Base-by-base conservation (phyloP, 352 stramenopile genomes). In the Phytopythium aichiense region DNA sequence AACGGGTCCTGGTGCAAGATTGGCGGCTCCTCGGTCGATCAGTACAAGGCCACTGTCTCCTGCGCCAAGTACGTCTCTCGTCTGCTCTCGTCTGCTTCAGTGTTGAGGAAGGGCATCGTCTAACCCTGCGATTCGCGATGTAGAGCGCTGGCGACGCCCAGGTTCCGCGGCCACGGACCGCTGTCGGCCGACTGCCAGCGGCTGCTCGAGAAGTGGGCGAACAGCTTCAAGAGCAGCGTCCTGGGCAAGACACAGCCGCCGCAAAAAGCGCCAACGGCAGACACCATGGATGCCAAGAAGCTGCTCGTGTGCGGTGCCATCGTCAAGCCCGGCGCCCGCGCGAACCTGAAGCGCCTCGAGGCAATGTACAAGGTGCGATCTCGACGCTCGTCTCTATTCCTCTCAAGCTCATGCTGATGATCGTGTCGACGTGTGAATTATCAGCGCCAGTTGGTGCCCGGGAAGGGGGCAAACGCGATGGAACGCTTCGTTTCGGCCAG, bases 41-140 rank as follows among this genome's bases (percentile, higher is more conserved):
- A 87, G 61, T 95, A 89, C 72, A 95, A 95, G 54, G 69, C 84
- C 3, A 95, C 87, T 1, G 80, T 89, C 30, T 84, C 78, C 5
- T 95, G 87, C 56, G 72, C 86, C 5, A 95, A 92, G 85, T 94
- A 74, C 65, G 81, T 80, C 30, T 58, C 22, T 18, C 8, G 52
- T 16, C 20, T 20, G 31, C 6, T 22, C 12, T 50, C 15, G 28
- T 42, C 20, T n/a, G n/a, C n/a, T n/a, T n/a, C n/a, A n/a, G n/a
- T n/a, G n/a, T 11, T 25, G 50, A 38, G 4, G 15, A n/a, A 16
- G 18, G 0, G 7, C 13, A 1, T 15, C 4, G 35, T 54, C 58
- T 55, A 16, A 42, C 13, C 43, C 13, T 63, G 12, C 6, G 23
- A 12, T 63, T 4, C 0, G 28, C 37, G n/a, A 15, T 54, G 25